Evolutionary conservation across 495 filamentous ascomycete species (phyloP).

Genomic region (Halenospora varia): DNA sequence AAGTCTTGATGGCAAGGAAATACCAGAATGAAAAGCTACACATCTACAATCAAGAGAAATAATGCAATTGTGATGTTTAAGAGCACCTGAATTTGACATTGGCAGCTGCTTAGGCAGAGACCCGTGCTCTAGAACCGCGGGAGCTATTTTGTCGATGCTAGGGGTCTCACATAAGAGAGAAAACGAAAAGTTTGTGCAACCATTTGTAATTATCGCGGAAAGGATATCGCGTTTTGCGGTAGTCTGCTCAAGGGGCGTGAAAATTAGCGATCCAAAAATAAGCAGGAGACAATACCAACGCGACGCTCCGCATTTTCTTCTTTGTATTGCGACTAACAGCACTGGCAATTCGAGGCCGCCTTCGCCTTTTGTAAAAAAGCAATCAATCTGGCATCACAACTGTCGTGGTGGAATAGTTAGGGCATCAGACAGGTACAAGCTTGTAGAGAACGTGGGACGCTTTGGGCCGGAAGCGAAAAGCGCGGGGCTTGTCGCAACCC

Average conservation of each 20-base stretch:
- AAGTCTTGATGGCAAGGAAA: constrained; percentile 6
- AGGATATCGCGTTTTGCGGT: no score
- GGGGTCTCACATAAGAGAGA: no score
- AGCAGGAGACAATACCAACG: no score
- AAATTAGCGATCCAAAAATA: no score
- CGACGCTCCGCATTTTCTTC: background rate
- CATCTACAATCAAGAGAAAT: background rate
- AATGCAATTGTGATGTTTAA: no score
- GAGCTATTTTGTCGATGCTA: no score
- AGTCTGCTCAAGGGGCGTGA: no score
- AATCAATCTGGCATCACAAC: background rate
- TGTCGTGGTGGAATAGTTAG: background rate
- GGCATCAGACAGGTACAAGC: background rate
- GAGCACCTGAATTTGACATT: no score
- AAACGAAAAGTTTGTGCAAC: no score
- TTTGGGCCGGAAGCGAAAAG: background rate
- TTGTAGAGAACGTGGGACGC: background rate
- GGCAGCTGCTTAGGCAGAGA: no score
- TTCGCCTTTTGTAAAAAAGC: background rate
- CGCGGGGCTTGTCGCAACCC: background rate
- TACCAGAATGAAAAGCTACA: constrained; percentile 20
- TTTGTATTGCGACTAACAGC: background rate
- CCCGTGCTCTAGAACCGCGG: no score
- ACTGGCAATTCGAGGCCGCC: background rate
- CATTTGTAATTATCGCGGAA: no score